A percentile compares a stretch with the other conserved stretches of the same genome.
Conservation (phyloP, 352 stramenopile species). For the Pythium volutum region DNA sequence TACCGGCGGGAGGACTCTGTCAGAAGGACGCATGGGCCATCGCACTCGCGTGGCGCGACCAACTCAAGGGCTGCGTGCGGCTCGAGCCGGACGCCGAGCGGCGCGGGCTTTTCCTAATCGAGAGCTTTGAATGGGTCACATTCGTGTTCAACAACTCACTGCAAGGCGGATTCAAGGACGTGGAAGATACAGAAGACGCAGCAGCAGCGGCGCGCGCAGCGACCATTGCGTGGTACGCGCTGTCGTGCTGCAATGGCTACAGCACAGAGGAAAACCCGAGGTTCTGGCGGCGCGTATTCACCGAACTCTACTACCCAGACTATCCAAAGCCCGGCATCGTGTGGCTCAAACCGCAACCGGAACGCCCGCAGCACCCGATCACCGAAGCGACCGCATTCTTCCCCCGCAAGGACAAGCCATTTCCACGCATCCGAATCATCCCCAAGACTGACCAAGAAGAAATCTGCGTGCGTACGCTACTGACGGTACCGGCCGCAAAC, state of each 20-base stretch:
- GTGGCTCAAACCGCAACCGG: background rate
- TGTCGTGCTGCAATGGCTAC: conserved; percentile 11
- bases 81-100: conserved; percentile 4
- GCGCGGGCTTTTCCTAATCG: background rate
- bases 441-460: background rate
- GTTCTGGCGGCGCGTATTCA: conserved; percentile 19
- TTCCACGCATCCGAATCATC: background rate
- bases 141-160: conserved; percentile 1
- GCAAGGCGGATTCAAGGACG: background rate
- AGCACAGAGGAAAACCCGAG: background rate
- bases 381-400: conserved; percentile 3
- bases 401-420: background rate
- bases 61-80: conserved; percentile 12
- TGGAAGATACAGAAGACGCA: background rate
- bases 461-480: background rate
- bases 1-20: background rate
- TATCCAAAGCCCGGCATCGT: background rate
- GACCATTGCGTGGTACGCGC: conserved; percentile 6
- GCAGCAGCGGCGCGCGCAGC: background rate
- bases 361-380: background rate
- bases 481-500: background rate
- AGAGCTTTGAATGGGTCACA: conserved; percentile 8
- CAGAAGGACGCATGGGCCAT: conserved; percentile 13
- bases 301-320: background rate
- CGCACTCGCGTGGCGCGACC: conserved; percentile 10